Evolutionary conservation across 169 alveolate genomes (phyloP).

Genomic region (Cryptosporidium felis): DNA sequence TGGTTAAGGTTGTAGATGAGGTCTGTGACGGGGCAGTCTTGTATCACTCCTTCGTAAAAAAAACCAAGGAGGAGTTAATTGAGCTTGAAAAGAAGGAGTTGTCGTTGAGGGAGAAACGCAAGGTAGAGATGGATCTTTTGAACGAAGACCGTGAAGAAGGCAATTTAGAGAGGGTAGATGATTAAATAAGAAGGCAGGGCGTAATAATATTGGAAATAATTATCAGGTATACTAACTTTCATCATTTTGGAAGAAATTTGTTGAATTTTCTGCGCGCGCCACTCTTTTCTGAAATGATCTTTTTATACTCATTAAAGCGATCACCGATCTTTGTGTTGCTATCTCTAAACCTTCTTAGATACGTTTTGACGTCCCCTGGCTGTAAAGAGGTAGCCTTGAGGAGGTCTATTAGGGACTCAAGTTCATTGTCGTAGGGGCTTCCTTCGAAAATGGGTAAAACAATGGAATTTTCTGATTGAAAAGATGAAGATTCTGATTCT

Average conservation of each 20-base stretch:
- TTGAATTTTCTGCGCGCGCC: background rate
- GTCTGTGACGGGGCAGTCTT: constrained; percentile 79
- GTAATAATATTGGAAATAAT: too few species aligned
- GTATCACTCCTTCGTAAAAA: constrained; percentile 76
- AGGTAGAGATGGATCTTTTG: constrained; percentile 11
- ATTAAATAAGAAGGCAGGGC: too few species aligned
- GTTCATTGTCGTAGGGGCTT: constrained; percentile 83
- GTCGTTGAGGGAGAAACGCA: constrained; percentile 72
- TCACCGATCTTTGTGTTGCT: constrained; percentile 81
- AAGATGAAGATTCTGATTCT: constrained; percentile 72
- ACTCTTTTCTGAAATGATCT: constrained; percentile 3
- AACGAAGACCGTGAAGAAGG: background rate
- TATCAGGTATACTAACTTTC: background rate
- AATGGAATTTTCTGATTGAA: constrained; percentile 85
- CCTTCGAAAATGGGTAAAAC: constrained; percentile 83
- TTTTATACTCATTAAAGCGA: constrained; percentile 75
- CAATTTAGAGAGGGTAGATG: too few species aligned
- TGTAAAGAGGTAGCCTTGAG: constrained; percentile 83
- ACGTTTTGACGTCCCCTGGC: constrained; percentile 78
- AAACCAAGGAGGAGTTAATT: constrained; percentile 74
- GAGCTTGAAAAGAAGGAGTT: constrained; percentile 72
- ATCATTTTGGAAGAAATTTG: constrained; percentile 17
- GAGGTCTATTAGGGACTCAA: constrained; percentile 79
- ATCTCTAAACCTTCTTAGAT: constrained; percentile 80
- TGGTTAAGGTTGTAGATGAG: constrained; percentile 76